Evolutionary conservation across 2,329 filamentous ascomycete genomes (phyloP).

Genomic region (Fusarium buxicola): DNA sequence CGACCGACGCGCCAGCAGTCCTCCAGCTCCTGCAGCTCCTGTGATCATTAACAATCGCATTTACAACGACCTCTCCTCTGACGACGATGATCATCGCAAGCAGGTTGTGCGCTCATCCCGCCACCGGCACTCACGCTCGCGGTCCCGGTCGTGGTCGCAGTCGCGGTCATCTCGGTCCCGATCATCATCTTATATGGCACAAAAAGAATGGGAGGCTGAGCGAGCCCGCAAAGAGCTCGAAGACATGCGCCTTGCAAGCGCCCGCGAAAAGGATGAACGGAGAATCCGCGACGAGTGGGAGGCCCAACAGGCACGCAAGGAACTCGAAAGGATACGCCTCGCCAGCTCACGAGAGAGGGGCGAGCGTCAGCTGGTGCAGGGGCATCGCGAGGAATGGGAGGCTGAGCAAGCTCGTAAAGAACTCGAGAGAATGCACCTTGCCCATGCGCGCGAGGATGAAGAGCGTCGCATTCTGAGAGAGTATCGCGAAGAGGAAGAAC

Average conservation of each 20-base stretch:
- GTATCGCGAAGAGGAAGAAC: constrained; percentile 57
- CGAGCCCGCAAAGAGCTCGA: constrained; percentile 58
- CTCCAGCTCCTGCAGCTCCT: constrained; percentile 52
- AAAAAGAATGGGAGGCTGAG: constrained; percentile 58
- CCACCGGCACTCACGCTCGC: constrained; percentile 47
- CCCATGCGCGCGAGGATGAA: constrained; percentile 50
- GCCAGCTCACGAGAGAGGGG: constrained; percentile 54
- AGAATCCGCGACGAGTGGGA: constrained; percentile 56
- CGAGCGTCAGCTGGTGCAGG: constrained; percentile 52
- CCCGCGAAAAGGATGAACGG: constrained; percentile 54
- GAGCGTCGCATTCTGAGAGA: constrained; percentile 54
- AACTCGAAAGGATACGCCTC: constrained; percentile 60
- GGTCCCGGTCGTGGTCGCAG: constrained; percentile 50
- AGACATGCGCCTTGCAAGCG: constrained; percentile 56
- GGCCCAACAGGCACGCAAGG: constrained; percentile 53
- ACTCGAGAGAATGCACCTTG: constrained; percentile 33
- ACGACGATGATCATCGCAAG: constrained; percentile 48
- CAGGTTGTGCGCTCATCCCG: constrained; percentile 45
- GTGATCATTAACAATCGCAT: constrained; percentile 70
- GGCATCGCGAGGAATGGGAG: constrained; percentile 57
- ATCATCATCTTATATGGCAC: constrained; percentile 55
- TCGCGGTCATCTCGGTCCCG: constrained; percentile 52
- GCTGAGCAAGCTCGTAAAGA: constrained; percentile 42
- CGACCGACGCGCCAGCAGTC: constrained; percentile 59
- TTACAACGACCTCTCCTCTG: constrained; percentile 62